Evolutionary conservation across 2,329 filamentous ascomycete genomes (phyloP), one percentile per base, ranked within the genome.

Genomic region (Scortechinia acanthostroma): DNA sequence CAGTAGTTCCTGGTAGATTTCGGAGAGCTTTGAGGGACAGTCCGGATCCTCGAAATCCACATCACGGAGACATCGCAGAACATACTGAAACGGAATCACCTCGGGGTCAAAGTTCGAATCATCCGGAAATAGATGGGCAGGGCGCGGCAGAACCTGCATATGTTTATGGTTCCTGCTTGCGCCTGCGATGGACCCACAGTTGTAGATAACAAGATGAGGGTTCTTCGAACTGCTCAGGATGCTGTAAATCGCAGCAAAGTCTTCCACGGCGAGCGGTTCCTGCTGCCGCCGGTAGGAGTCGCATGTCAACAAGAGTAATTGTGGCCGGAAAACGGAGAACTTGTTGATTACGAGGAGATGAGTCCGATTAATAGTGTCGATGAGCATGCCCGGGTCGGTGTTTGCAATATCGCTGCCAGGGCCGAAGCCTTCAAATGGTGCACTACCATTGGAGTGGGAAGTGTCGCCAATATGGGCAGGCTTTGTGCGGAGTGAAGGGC

Each of bases 91-190:
- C 1, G 68, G 65, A 30, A 64, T 49, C 3, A 53, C 47, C 4
- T 45, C 42, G 4, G 51, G 47, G 5, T 22, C 28, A 46, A 10
- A 45, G 17, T 14, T 46, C 44, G n/a, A 54, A 52, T 0, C 56
- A 54, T 51, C 58, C n/a, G n/a, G n/a, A n/a, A n/a, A 55, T 21
- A 51, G 45, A 44, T n/a, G 25, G 25, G 25, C 10, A 30, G n/a
- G 25, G n/a, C 10, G 25, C 25, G 25, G 66, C 4, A 71, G 52
- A 1, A 65, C 50, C 49, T 75, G 71, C 48, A 74, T 48, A 55
- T 74, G 71, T 53, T 75, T 75, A 49, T 75, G 72, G 43, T 65
- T 52, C 6, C 71, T 52, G 44, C 68, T 72, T 45, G 68, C 70
- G 1, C 71, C 70, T 4, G 64, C 66, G 3, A 57, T 57, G 30